These are phyloP conservation scores for Arxiozyma heterogenica DNA, from an alignment of 1,139 yeast genomes.

Conservation along the genomic window DNA sequence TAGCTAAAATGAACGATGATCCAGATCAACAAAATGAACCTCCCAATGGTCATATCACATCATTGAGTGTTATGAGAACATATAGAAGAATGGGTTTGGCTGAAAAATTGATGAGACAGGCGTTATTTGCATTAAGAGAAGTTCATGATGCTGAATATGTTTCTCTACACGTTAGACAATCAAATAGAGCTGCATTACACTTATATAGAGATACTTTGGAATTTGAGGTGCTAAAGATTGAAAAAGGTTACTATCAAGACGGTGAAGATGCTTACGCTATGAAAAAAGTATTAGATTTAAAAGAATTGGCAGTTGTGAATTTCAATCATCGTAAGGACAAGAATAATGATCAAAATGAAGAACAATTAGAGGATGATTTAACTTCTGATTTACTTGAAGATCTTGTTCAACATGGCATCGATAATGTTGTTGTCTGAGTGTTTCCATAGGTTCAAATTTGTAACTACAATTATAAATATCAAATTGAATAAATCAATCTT, in stretches of 20 bases:
- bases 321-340: slow-evolving; percentile 33
- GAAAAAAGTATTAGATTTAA: slow-evolving; percentile 56
- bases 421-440: slow-evolving; percentile 16
- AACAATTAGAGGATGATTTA: slow-evolving; percentile 44
- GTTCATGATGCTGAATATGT: slow-evolving; percentile 77
- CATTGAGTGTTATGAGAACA: slow-evolving; percentile 89
- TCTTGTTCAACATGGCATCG: slow-evolving; percentile 22
- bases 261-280: slow-evolving; percentile 98
- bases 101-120: slow-evolving; percentile 84
- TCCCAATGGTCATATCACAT: slow-evolving; percentile 91
- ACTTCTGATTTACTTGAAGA: slow-evolving; percentile 36
- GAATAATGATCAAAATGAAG: slow-evolving; percentile 22
- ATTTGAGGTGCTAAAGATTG: slow-evolving; percentile 75
- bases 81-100: slow-evolving; percentile 94
- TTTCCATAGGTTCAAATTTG: no score
- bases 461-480: no score
- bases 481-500: background rate
- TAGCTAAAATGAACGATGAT: slow-evolving; percentile 96
- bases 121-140: slow-evolving; percentile 71
- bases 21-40: slow-evolving; percentile 53
- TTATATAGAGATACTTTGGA: slow-evolving; percentile 77
- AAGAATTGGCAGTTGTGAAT: slow-evolving; percentile 50
- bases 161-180: slow-evolving; percentile 85
- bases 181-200: slow-evolving; percentile 90
- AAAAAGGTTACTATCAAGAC: slow-evolving; percentile 84